A percentile compares a stretch with the other conserved stretches of the same genome.
Conservation (phyloP, 257 asterid genomes). For the Lavandula angustifolia region DNA sequence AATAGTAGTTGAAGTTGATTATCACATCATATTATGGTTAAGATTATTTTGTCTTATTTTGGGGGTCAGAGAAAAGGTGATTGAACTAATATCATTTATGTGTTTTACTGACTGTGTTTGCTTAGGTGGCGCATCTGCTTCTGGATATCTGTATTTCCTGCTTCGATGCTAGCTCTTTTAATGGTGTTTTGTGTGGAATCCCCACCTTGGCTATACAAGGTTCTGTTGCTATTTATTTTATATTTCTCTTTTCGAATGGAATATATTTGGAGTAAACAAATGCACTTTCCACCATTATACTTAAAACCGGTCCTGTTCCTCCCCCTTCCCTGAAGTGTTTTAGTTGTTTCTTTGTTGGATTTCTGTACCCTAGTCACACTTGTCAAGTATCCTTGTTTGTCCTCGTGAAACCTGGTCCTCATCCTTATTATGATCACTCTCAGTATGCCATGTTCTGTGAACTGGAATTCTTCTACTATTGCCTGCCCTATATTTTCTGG, state of each 20-base stretch:
- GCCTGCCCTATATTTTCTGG: background rate
- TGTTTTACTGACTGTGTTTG: constrained; percentile 30
- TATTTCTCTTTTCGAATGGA: constrained; percentile 13
- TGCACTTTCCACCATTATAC: constrained; percentile 12
- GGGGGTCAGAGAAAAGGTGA: constrained; percentile 3
- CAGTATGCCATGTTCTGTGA: constrained; percentile 1
- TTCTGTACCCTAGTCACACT: constrained; percentile 7
- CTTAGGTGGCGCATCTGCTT: constrained; percentile 95
- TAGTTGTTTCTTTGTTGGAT: background rate
- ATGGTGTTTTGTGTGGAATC: constrained; percentile 92
- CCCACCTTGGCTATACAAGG: constrained; percentile 96
- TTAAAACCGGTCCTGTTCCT: background rate
- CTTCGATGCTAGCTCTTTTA: constrained; percentile 63
- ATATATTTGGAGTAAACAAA: background rate
- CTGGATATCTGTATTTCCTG: constrained; percentile 80
- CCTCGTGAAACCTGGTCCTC: background rate
- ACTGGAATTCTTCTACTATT: background rate
- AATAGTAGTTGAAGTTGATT: constrained; percentile 5
- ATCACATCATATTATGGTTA: constrained; percentile 7
- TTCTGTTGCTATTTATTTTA: constrained; percentile 27
- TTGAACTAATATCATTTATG: constrained; percentile 26
- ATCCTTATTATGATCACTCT: background rate
- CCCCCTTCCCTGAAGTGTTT: background rate
- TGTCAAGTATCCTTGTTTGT: background rate
- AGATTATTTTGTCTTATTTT: constrained; percentile 3